Evolutionary conservation across 1,284 basidiomycete species (phyloP), one percentile per base, ranked within the genome.

Genomic region (Amylostereum areolatum): DNA sequence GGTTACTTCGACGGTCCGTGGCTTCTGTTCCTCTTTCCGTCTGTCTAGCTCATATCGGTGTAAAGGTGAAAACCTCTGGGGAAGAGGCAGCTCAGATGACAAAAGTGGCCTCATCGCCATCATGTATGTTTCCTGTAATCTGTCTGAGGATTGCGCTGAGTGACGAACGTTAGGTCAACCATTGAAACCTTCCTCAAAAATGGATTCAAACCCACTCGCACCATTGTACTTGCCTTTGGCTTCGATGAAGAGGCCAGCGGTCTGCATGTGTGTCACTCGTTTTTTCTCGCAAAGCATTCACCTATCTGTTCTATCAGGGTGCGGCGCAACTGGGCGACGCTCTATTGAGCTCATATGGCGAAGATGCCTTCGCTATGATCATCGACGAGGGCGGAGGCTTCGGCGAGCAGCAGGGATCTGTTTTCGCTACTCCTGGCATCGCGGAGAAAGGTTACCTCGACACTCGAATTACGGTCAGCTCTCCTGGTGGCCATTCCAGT

Each of bases 201-300:
- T 28, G 75, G 69, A 33, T 84, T 80, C 57, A 55, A 68, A 34
- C 82, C 80, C 0, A 65, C 68, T 11, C 73, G 81, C 3, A 70
- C 72, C 0, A 66, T 89, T 37, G 69, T 88, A 25, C 67, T 86
- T 27, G 75, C 79, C 1, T 81, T 79, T 46, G 87, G 87, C n/a
- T 81, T 80, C 50, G 85, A 89, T 57, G 87, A 89, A 57, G 86
- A 89, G 64, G 62, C 69, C 2, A 70, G 73, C 28, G 81, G 83
- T 3, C 55, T 70, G 34, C 68, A 73, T 11, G 76, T 75, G 49
- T 48, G 62, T 64, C 62, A 47, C 50, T 53, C 12, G 24, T 43
- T 25, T 42, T 3, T 27, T n/a, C 27, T 5, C 8, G 12, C 18
- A 12, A 34, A 55, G 9, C 62, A 60, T 28, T 52, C 53, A 31